phyloP scores from a whole-genome alignment of 495 filamentous ascomycete species.

The Polyplosphaeria fusca region DNA sequence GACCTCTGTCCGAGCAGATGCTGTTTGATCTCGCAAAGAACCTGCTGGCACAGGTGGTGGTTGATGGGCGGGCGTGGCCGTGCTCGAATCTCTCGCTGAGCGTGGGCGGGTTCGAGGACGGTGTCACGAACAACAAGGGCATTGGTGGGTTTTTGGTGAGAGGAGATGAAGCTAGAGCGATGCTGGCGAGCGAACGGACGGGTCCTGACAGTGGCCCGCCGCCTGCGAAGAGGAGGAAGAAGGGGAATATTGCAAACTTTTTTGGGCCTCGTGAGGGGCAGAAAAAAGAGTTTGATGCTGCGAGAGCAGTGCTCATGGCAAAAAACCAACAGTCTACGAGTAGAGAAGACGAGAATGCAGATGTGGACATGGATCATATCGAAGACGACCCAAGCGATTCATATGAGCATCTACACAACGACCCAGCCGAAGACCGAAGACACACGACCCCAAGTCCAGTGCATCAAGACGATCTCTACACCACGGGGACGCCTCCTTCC shows the following conservation, averaged over 20 bases:
- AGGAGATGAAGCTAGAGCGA: constrained; percentile 66
- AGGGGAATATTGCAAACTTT: constrained; percentile 54
- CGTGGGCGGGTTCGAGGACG: constrained; percentile 88
- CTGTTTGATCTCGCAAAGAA: constrained; percentile 74
- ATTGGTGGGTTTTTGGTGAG: constrained; percentile 82
- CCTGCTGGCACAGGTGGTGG: constrained; percentile 70
- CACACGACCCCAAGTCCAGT: constrained; percentile 2
- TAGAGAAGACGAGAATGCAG: constrained; percentile 2
- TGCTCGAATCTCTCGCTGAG: constrained; percentile 80
- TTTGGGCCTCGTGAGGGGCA: constrained; percentile 14
- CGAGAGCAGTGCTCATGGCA: constrained; percentile 16
- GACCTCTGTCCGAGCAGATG: constrained; percentile 64
- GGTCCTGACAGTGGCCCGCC: constrained; percentile 9
- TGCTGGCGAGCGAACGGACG: constrained; percentile 25
- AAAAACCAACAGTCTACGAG: constrained; percentile 7
- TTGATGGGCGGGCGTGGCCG: constrained; percentile 79
- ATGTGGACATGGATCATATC: constrained; percentile 2
- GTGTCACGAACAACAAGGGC: constrained; percentile 73
- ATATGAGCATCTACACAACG: background rate
- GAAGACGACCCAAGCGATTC: constrained; percentile 8
- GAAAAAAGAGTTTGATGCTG: constrained; percentile 26
- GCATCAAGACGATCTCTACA: background rate
- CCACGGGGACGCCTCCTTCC: constrained; percentile 20
- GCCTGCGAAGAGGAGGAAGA: constrained; percentile 21
- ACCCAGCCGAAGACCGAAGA: background rate